These are phyloP conservation scores for Microglena sp. DNA, from an alignment of 139 green algal species.

Conservation along the genomic window DNA sequence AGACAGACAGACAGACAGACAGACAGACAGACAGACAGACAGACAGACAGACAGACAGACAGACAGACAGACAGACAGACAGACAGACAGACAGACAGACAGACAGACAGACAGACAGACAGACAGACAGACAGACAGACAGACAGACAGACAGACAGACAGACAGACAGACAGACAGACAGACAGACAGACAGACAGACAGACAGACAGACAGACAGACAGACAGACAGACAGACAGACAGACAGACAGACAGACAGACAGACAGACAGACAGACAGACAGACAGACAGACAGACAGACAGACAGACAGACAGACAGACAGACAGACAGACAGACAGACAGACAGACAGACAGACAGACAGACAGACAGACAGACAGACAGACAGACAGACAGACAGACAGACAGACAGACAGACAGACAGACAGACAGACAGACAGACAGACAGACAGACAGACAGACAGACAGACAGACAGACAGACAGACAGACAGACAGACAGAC, in stretches of 20 bases:
- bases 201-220: constrained; percentile 5
- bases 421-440: not conserved
- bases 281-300: constrained; percentile 1
- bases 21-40: constrained; percentile 7
- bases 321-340: not conserved
- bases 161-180: not conserved
- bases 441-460: not conserved
- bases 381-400: constrained; percentile 2
- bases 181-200: constrained; percentile 8
- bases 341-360: constrained; percentile 1
- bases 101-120: constrained; percentile 1
- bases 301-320: not conserved
- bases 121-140: not conserved
- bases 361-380: constrained; percentile 2
- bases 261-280: not conserved
- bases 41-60: constrained; percentile 2
- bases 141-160: not conserved
- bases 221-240: constrained; percentile 5
- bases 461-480: constrained; percentile 1
- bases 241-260: not conserved
- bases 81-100: constrained; percentile 2
- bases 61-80: constrained; percentile 2
- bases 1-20: constrained; percentile 6
- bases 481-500: constrained; percentile 2
- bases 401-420: constrained; percentile 2